A percentile compares a stretch with the other conserved stretches of the same genome.
Conservation (phyloP, 2,329 filamentous ascomycete species). For the Lasiodiplodia citricola region DNA sequence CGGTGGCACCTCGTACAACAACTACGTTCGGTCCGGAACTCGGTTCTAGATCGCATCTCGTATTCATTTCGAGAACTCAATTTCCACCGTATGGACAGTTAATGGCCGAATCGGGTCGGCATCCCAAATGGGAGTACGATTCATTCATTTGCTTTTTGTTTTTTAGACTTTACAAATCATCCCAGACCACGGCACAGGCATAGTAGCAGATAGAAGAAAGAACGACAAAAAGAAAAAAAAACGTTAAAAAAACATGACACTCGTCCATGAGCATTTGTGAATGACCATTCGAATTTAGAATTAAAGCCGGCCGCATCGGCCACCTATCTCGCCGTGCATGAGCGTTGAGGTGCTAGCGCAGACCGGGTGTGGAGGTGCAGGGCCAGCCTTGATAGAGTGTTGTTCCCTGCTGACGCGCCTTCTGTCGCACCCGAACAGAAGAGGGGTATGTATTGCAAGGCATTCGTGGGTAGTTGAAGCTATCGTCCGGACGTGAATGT, state of each 20-base stretch:
- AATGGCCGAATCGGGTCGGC: neutral
- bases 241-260: neutral
- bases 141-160: neutral
- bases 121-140: neutral
- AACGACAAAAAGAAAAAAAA: constrained; percentile 11
- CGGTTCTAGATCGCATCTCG: constrained; percentile 1
- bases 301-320: constrained; percentile 1
- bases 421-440: neutral
- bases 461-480: too few species aligned
- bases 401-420: neutral
- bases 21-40: neutral
- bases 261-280: neutral
- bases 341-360: constrained; percentile 10
- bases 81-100: neutral
- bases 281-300: neutral
- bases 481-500: too few species aligned
- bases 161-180: neutral
- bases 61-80: constrained; percentile 2
- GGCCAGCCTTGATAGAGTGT: neutral
- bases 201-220: constrained; percentile 12
- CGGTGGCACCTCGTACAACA: neutral
- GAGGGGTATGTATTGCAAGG: too few species aligned
- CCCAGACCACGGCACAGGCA: neutral
- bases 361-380: constrained; percentile 10
- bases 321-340: constrained; percentile 12